Evolutionary conservation across 768 basidiomycete species (phyloP), one percentile per base, ranked within the genome.

Genomic region (Pleurotus eryngii): DNA sequence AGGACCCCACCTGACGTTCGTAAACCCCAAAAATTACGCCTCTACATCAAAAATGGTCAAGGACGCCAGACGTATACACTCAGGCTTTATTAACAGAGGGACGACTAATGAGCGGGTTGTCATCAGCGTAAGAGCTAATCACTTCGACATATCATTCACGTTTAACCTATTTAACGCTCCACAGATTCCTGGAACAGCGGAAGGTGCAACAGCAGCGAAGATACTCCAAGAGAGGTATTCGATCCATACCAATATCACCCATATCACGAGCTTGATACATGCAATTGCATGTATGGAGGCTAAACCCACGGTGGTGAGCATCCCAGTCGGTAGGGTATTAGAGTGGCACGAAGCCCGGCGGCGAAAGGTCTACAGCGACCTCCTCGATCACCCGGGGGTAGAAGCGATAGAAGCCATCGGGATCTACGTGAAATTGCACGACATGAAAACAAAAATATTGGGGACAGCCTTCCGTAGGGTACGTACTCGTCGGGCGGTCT

Each of bases 181-280:
- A 37, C 46, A 86, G 84, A 76, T 87, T 39, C 82, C 84, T 27
- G 83, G 84, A 4, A 86, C 84, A 0, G 74, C 79, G 37, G 70
- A 70, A 26, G 86, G 85, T 14, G 73, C 86, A 11, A 53, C 57
- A 22, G 84, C 85, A 5, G 76, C 82, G 0, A 67, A 64, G 22
- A 61, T 64, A 49, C 74, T 86, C 9, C 67, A 71, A 37, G 60
- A 66, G 18, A 63, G 63, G 46, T 61, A 78, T 48, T 64, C 65
- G n/a, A 78, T 85, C 27, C 69, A 75, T 18, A 78, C 78, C 18
- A 82, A 85, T 65, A 66, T 87, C 39, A 73, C 72, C 39, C 62
- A 79, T 46, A 84, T 85, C n/a, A 74, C 81, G 3, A 73, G 70
- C 47, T 69, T 85, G n/a, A 62, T 72, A 30, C 86, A 87, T 58